Base-by-base conservation (phyloP, 2,329 filamentous ascomycete genomes). In the Talaromyces pinophilus region DNA sequence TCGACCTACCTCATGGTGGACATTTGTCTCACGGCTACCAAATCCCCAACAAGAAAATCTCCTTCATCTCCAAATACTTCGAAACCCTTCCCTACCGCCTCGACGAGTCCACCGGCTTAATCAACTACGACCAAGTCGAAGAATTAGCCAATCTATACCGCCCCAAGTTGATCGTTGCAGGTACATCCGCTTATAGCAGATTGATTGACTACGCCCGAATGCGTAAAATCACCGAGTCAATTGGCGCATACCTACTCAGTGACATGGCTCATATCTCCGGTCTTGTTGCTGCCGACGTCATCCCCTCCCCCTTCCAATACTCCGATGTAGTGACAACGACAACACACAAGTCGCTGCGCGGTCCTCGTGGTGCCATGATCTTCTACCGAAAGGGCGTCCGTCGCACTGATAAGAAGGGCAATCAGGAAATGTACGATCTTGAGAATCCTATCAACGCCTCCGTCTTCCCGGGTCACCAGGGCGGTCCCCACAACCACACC, bases 251-350 rank as follows among this genome's bases (percentile, higher is more conserved):
- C 83, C 88, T 99, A 62, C 87, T 99, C 70, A 92, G 95, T 70
- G 95, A 99, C 76, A 99, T 99, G 92, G 95, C 95, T 66, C 95
- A 99, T 82, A 98, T 99, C 79, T 98, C 94, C 59, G 95, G 95
- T 76, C 88, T 99, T 59, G 91, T 99, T 70, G 93, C 95, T 61
- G 92, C 93, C 68, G 91, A 90, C 73, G 95, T 97, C 72, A 95
- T 98, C 77, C 92, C 93, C 69, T 93, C 92, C 59, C 95, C 95
- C 54, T 99, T 99, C 84, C 85, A 88, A 70, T 85, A 96, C 80
- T 94, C 95, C 71, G 95, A 99, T 78, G 90, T 99, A 66, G 95
- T 99, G 73, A 99, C 95, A 70, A 99, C 95, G 70, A 99, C 95
- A 69, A 99, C 95, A 57, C 95, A 99, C 89, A 99, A 99, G 87